Evolutionary conservation across 768 basidiomycete species (phyloP), one percentile per base, ranked within the genome.

Genomic region (Mycena alexandri): DNA sequence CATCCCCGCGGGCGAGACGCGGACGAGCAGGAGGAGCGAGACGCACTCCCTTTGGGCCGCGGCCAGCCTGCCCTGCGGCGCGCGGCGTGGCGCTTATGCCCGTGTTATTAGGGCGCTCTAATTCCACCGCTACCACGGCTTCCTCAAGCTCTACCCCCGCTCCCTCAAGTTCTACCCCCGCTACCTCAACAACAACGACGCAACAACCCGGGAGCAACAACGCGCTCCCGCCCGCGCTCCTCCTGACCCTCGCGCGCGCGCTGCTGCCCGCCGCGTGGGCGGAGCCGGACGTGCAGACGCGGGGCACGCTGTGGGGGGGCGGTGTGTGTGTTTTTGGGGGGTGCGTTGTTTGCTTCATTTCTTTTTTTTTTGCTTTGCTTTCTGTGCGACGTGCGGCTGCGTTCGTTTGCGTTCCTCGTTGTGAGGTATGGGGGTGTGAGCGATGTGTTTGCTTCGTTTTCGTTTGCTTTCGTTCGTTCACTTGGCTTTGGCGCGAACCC

Each of bases 261-360:
- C 78, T 90, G 7, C 78, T 96, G 47, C 86, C 89, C n/a, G 90
- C 91, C 6, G 84, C 85, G 6, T 88, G 85, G 85, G 76, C 87
- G 0, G 96, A 98, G 74, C 81, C 85, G 0, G 95, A 97, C 70
- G 69, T 81, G 2, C 81, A 81, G 4, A 95, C 97, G 3, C 90
- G 91, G 71, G 78, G 79, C 5, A 76, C 77, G 1, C 90, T 95
- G 86, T 91, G 91, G 83, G 85, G n/a, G 86, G 46, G 91, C 93
- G 0, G 74, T 94, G 54, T 79, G 95, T 11, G 82, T 83, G 13
- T 93, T 94, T 72, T 78, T 97, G 47, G 88, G 86, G 78, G 89
- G 95, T 93, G 70, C 50, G 83, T 74, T 3, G 29, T 9, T 34
- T 21, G 21, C 34, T 21, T 29, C 14, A 5, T 41, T 41, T 54